A percentile compares a stretch with the other conserved stretches of the same genome.
These are phyloP conservation scores for Herpotrichia juniperi DNA, from an alignment of 2,329 filamentous ascomycete genomes.

Conservation along the genomic window DNA sequence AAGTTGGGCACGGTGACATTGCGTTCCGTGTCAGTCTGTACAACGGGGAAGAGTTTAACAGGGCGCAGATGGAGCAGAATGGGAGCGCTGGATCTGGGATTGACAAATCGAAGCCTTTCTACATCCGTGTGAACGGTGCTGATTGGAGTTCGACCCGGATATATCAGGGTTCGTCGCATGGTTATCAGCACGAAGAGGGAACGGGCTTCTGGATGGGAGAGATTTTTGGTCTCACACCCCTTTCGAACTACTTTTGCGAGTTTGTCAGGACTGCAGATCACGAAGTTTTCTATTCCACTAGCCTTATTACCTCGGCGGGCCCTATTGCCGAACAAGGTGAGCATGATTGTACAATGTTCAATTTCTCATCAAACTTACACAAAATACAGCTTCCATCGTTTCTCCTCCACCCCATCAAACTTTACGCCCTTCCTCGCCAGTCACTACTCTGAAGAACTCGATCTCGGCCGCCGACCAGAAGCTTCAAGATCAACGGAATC, in stretches of 20 bases:
- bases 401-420: constrained; percentile 63
- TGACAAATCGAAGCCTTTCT: constrained; percentile 76
- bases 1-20: constrained; percentile 78
- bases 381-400: constrained; percentile 34
- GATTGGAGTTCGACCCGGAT: constrained; percentile 81
- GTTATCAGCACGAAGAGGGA: constrained; percentile 52
- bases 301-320: constrained; percentile 69
- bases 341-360: constrained; percentile 15
- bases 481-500: constrained; percentile 70
- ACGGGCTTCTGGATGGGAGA: constrained; percentile 70
- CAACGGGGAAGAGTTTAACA: constrained; percentile 49
- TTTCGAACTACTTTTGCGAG: constrained; percentile 79
- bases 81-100: constrained; percentile 57
- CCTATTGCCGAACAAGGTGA: constrained; percentile 65
- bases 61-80: constrained; percentile 42
- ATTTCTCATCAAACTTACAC: constrained; percentile 15
- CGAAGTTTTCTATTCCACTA: constrained; percentile 72
- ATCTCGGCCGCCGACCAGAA: constrained; percentile 75
- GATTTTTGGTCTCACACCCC: constrained; percentile 70
- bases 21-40: constrained; percentile 77
- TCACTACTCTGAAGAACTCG: constrained; percentile 76
- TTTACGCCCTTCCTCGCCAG: constrained; percentile 75
- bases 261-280: constrained; percentile 73
- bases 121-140: constrained; percentile 78
- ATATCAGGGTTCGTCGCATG: constrained; percentile 55